Evolutionary conservation across 2,329 filamentous ascomycete species (phyloP).

Genomic region (Penicillium fuscoglaucum): DNA sequence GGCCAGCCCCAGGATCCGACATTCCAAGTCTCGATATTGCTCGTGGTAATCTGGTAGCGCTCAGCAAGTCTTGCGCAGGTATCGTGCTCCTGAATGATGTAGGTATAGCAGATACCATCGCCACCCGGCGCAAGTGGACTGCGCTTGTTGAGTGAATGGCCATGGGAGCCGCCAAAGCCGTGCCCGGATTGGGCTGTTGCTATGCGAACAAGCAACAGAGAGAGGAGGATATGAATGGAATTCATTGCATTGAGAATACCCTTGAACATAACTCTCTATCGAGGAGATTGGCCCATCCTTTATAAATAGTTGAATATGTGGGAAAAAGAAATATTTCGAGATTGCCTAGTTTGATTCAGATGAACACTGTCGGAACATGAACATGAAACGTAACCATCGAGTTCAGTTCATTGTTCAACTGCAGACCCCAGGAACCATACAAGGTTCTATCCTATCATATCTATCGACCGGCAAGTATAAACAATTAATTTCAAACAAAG

Average conservation of each 20-base stretch:
- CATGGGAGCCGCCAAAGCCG: neutral
- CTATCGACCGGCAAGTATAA: neutral
- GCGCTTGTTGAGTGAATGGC: neutral
- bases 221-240: neutral
- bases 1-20: slow-evolving; percentile 49
- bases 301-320: neutral
- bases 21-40: slow-evolving; percentile 45
- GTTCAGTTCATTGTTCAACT: slow-evolving; percentile 6
- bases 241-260: neutral
- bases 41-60: slow-evolving; percentile 36
- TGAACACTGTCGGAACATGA: neutral
- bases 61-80: slow-evolving; percentile 38
- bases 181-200: neutral
- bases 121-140: slow-evolving; percentile 13
- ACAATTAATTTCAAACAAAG: slow-evolving; percentile 1
- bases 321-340: neutral
- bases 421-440: neutral
- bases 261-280: neutral
- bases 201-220: neutral
- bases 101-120: slow-evolving; percentile 42
- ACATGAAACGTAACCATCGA: neutral
- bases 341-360: no score
- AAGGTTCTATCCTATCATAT: neutral
- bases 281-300: neutral
- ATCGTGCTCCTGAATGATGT: slow-evolving; percentile 38